Percentiles rank a stretch among this genome's conserved stretches.
Conservation (phyloP, 2,329 filamentous ascomycete species). For the Lachnellula arida region DNA sequence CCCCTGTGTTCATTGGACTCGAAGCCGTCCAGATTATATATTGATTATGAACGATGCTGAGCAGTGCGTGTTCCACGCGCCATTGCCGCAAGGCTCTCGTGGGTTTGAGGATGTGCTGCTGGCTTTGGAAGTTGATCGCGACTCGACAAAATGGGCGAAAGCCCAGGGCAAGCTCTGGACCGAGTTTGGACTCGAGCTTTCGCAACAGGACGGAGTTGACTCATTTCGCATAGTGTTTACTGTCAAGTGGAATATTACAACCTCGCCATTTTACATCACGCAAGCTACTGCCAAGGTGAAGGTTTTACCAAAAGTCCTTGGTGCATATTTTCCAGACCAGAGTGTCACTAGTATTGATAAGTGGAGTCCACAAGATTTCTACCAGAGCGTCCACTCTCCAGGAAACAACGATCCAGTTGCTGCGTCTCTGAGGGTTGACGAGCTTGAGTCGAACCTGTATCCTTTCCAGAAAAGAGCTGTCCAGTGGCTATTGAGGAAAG, state of each 20-base stretch:
- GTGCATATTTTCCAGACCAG: slow-evolving; percentile 27
- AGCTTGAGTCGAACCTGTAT: slow-evolving; percentile 51
- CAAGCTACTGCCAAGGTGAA: slow-evolving; percentile 12
- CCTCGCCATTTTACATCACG: slow-evolving; percentile 19
- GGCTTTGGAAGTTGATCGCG: slow-evolving; percentile 19
- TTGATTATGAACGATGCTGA: slow-evolving; percentile 18
- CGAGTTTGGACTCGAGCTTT: slow-evolving; percentile 21
- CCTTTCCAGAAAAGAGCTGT: slow-evolving; percentile 69
- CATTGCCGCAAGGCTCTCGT: slow-evolving; percentile 11
- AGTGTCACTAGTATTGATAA: slow-evolving; percentile 11
- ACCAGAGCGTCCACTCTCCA: slow-evolving; percentile 63
- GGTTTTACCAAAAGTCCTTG: slow-evolving; percentile 25
- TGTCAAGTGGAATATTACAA: slow-evolving; percentile 30
- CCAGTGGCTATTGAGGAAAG: slow-evolving; percentile 64
- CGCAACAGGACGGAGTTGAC: slow-evolving; percentile 17
- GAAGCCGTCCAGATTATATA: slow-evolving; percentile 16
- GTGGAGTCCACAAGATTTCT: slow-evolving; percentile 57
- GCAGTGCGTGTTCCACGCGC: slow-evolving; percentile 14
- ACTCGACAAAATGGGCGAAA: slow-evolving; percentile 21
- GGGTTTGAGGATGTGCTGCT: slow-evolving; percentile 21
- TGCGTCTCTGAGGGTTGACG: slow-evolving; percentile 39
- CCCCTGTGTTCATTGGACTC: slow-evolving; percentile 16
- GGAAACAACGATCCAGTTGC: slow-evolving; percentile 37
- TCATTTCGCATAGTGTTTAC: slow-evolving; percentile 22
- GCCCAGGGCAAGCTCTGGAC: slow-evolving; percentile 28